Evolutionary conservation across 371 early-diverging fungal genomes (phyloP).

Genomic region (Zancudomyces culisetae): DNA sequence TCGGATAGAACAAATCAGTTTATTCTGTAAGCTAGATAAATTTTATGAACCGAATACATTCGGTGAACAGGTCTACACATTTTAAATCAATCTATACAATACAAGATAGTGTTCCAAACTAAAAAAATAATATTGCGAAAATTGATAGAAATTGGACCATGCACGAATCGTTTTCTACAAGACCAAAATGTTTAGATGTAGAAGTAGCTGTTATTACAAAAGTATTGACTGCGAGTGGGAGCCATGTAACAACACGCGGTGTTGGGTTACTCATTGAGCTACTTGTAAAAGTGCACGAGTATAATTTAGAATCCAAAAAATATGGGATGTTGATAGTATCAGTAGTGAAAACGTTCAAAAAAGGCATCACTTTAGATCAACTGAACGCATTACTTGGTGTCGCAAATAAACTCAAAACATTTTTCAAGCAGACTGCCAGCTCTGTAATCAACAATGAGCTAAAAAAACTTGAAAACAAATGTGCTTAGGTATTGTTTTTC

Average conservation of each 20-base stretch:
- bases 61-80: too few relatives aligned
- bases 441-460: not conserved
- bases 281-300: slow-evolving; percentile 1
- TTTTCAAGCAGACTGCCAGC: slow-evolving; percentile 11
- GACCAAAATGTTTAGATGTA: not conserved
- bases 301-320: slow-evolving; percentile 8
- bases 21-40: too few relatives aligned
- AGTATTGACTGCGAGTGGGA: slow-evolving; percentile 5
- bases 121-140: too few relatives aligned
- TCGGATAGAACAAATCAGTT: too few relatives aligned
- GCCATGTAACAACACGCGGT: slow-evolving; percentile 2
- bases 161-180: not conserved
- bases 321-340: slow-evolving; percentile 16
- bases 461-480: not conserved
- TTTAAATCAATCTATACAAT: too few relatives aligned
- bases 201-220: slow-evolving; percentile 10
- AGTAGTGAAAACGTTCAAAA: slow-evolving; percentile 16
- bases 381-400: slow-evolving; percentile 7
- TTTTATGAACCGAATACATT: too few relatives aligned
- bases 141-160: slow-evolving; percentile 7
- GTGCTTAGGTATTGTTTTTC: not conserved
- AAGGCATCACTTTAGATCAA: not conserved
- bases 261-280: slow-evolving; percentile 4
- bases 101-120: too few relatives aligned
- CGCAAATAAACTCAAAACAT: slow-evolving; percentile 7